Evolutionary conservation across 176 grass and related monocot genomes (phyloP).

Genomic region (Melocanna baccifera): DNA sequence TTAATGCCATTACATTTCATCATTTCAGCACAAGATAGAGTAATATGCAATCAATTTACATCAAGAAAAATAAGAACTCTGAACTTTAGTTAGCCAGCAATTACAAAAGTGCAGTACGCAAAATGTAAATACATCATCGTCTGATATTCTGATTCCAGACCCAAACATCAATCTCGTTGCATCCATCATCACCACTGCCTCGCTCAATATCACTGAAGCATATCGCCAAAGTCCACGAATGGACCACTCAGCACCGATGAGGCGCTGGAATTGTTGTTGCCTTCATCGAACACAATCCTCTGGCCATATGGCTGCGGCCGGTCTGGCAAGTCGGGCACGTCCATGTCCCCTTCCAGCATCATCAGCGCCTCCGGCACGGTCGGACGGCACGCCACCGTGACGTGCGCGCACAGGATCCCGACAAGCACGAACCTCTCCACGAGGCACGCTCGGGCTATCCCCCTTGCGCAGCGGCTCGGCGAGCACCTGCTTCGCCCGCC

Average conservation of each 20-base stretch:
- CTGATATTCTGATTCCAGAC: neutral
- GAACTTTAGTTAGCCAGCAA: neutral
- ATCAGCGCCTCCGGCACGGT: slow-evolving; percentile 81
- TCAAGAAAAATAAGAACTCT: neutral
- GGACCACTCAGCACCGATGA: slow-evolving; percentile 46
- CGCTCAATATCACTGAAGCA: slow-evolving; percentile 55
- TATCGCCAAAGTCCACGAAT: slow-evolving; percentile 42
- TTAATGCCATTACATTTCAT: too few relatives aligned
- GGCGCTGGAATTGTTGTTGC: slow-evolving; percentile 41
- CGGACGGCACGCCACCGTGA: slow-evolving; percentile 74
- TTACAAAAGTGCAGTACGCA: neutral
- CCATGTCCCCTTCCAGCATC: slow-evolving; percentile 83
- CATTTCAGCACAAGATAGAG: too few relatives aligned
- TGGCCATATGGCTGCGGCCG: slow-evolving; percentile 60
- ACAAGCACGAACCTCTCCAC: too few relatives aligned
- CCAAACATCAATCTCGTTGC: neutral
- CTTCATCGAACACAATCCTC: slow-evolving; percentile 45
- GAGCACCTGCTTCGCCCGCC: too few relatives aligned
- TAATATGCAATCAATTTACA: neutral
- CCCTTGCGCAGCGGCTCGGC: too few relatives aligned
- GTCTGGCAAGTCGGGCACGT: slow-evolving; percentile 73
- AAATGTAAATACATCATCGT: neutral
- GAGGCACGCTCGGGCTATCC: too few relatives aligned
- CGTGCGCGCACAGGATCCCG: too few relatives aligned
- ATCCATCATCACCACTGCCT: neutral